These are phyloP conservation scores for Didymella lethalis DNA, from an alignment of 2,329 filamentous ascomycete genomes.

Conservation along the genomic window DNA sequence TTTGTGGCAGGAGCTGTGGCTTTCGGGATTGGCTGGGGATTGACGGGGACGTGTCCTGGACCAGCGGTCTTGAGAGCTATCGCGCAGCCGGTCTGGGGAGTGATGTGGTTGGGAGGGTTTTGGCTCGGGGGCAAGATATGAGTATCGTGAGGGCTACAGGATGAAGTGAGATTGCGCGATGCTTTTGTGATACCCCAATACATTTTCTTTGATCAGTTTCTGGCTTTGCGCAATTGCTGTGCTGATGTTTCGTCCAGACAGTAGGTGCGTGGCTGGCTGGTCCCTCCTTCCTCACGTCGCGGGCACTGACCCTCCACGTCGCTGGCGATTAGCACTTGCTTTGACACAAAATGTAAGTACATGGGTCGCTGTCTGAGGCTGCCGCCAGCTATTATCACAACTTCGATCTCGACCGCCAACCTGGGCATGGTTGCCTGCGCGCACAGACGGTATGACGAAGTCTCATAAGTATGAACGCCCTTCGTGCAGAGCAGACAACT, in stretches of 20 bases:
- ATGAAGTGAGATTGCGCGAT: not conserved
- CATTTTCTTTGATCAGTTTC: not conserved
- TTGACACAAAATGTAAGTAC: not conserved
- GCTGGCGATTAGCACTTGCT: not conserved
- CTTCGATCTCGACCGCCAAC: not conserved
- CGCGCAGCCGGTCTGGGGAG: conserved; percentile 59
- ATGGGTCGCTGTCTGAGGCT: conserved; percentile 5
- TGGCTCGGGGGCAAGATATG: conserved; percentile 48
- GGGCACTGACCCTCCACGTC: too few relatives aligned
- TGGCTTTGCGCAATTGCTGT: not conserved
- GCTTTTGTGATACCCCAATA: conserved; percentile 3
- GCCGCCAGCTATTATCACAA: not conserved
- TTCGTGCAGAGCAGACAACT: not conserved
- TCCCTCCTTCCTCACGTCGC: not conserved
- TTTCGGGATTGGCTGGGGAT: conserved; percentile 62
- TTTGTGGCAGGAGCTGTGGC: conserved; percentile 58
- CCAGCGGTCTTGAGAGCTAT: conserved; percentile 58
- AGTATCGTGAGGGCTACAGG: not conserved
- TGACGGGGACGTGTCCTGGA: conserved; percentile 61
- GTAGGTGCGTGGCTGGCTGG: not conserved
- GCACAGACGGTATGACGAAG: conserved; percentile 11
- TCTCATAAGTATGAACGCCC: not conserved
- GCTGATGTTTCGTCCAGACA: not conserved
- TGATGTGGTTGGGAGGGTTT: conserved; percentile 58
- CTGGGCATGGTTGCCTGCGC: conserved; percentile 13